Evolutionary conservation across 257 asterid genomes (phyloP).

Genomic region (Fraxinus excelsior): DNA sequence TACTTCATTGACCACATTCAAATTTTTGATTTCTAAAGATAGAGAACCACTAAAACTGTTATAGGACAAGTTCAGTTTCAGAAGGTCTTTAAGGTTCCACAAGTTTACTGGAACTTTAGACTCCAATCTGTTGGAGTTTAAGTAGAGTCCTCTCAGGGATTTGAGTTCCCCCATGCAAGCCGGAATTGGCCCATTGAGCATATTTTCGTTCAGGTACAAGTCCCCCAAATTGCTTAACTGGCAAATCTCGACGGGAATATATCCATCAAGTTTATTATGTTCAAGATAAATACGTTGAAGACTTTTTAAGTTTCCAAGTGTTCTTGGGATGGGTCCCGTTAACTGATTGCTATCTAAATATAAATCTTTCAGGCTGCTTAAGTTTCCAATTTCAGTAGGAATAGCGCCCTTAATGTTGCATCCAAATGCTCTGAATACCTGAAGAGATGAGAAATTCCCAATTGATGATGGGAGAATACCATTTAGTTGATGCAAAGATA

Average conservation of each 20-base stretch:
- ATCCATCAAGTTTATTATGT: conserved; percentile 22
- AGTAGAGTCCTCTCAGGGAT: conserved; percentile 1
- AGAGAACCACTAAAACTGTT: conserved; percentile 19
- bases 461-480: conserved; percentile 18
- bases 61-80: conserved; percentile 24
- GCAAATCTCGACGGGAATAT: conserved; percentile 4
- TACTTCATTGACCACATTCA: conserved; percentile 2
- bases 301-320: conserved; percentile 7
- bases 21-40: background rate
- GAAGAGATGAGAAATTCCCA: conserved; percentile 23
- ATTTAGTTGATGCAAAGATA: background rate
- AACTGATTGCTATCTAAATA: conserved; percentile 13
- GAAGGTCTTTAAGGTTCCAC: conserved; percentile 1
- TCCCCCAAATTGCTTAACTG: conserved; percentile 17
- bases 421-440: background rate
- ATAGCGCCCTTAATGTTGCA: conserved; percentile 21
- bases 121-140: conserved; percentile 23
- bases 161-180: conserved; percentile 19
- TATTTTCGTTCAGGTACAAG: conserved; percentile 15
- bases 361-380: conserved; percentile 5
- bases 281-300: conserved; percentile 2
- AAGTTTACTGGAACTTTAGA: conserved; percentile 8
- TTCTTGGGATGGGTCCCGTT: conserved; percentile 20
- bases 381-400: conserved; percentile 22
- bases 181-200: conserved; percentile 22